Evolutionary conservation across 495 filamentous ascomycete genomes (phyloP), one percentile per base, ranked within the genome.

Genomic region (Cercophora samala): DNA sequence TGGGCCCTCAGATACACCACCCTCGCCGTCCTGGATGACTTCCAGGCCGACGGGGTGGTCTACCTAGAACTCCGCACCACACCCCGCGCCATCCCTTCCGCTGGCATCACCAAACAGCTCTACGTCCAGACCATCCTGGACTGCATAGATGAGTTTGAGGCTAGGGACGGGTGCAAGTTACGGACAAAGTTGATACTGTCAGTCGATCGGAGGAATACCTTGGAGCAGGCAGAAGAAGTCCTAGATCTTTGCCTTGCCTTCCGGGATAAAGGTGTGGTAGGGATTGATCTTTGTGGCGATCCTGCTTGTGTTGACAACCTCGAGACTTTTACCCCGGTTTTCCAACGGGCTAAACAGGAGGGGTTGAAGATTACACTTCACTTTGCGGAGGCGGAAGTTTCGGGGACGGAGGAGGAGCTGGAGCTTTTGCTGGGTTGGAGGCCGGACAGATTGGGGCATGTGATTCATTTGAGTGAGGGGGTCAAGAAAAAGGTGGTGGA

Each of bases 1-100:
- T 69, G 77, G 2, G 84, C 83, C 68, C 75, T 95, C 23, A 73
- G 74, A 65, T 84, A 84, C 74, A 85, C 90, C 60, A 93, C 91
- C 6, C 79, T 78, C 55, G 83, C 86, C 29, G 90, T 95, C 8
- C 82, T 95, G n/a, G 68, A 79, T 25, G 85, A 89, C 76, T 96
- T 95, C 70, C 80, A 83, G 58, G 72, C 70, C 24, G 91, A 95
- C 66, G 90, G 90, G 26, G 89, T 94, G 13, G 83, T 87, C 55
- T 94, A 96, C 71, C 83, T 93, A 29, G 92, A 96, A 71, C 84
- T 96, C 5, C 87, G 92, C 26, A 93, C 91, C 5, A 95, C 92
- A 4, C 92, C 92, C 4, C 84, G 91, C 52, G 80, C 84, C 6
- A 82, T 87, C 26, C 81, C 84, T 2, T 68, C 71, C 18, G 79